phyloP scores from a whole-genome alignment of 352 stramenopile genomes.

The Pythium brassicae region DNA sequence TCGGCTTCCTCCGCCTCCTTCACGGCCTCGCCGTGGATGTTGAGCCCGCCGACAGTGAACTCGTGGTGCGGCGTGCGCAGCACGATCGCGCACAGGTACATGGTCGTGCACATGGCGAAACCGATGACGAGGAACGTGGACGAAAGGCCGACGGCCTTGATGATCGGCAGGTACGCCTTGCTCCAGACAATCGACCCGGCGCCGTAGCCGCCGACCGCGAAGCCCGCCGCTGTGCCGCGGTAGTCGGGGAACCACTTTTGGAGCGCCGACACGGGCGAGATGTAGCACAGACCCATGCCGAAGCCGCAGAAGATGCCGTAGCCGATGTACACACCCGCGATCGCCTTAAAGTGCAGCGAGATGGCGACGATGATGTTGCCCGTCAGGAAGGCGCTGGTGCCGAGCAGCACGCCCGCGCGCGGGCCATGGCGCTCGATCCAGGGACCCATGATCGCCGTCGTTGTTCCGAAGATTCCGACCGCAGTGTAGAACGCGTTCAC shows the following conservation, averaged over 20 bases:
- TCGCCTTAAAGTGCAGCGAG: slow-evolving; percentile 39
- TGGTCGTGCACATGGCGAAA: slow-evolving; percentile 29
- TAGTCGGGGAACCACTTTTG: slow-evolving; percentile 83
- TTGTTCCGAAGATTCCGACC: slow-evolving; percentile 52
- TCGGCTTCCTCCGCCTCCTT: slow-evolving; percentile 27
- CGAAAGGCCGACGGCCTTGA: slow-evolving; percentile 37
- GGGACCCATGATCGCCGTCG: slow-evolving; percentile 58
- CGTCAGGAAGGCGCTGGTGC: slow-evolving; percentile 44
- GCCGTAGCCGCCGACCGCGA: slow-evolving; percentile 61
- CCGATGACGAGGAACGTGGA: slow-evolving; percentile 48
- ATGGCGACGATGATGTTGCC: slow-evolving; percentile 48
- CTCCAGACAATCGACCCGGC: slow-evolving; percentile 60
- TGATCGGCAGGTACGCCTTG: slow-evolving; percentile 59
- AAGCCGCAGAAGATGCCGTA: slow-evolving; percentile 67
- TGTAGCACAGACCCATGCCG: slow-evolving; percentile 68
- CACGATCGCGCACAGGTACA: slow-evolving; percentile 36
- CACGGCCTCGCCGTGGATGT: slow-evolving; percentile 58
- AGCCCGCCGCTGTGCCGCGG: slow-evolving; percentile 58
- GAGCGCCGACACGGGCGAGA: slow-evolving; percentile 66
- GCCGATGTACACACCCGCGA: slow-evolving; percentile 52
- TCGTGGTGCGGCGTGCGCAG: slow-evolving; percentile 42
- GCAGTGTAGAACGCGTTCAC: slow-evolving; percentile 77
- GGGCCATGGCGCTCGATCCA: slow-evolving; percentile 67
- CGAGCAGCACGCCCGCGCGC: slow-evolving; percentile 40
- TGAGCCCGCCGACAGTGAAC: slow-evolving; percentile 43